Conservation (phyloP, 331 rosid species). For the Malus hybrid region DNA sequence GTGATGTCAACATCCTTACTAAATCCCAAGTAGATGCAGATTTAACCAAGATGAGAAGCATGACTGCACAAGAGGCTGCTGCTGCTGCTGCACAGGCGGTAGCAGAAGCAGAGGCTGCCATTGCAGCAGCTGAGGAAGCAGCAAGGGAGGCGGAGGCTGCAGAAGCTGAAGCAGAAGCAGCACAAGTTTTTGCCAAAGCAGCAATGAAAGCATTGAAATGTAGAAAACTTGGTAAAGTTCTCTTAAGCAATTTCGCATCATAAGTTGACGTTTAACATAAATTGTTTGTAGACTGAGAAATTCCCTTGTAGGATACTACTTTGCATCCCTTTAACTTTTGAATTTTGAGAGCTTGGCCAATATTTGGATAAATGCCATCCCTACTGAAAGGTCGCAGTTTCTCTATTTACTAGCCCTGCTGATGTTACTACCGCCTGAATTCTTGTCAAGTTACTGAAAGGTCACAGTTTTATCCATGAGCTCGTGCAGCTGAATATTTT, state of each 20-base stretch:
- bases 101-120: conserved; percentile 93
- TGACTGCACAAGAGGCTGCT: conserved; percentile 87
- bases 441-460: background rate
- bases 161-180: conserved; percentile 94
- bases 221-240: conserved; percentile 38
- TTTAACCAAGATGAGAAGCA: conserved; percentile 55
- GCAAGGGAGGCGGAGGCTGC: conserved; percentile 90
- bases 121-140: conserved; percentile 84
- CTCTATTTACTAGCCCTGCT: too few species aligned
- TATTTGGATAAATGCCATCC: background rate
- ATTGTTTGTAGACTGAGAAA: background rate
- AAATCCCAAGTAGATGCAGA: conserved; percentile 71
- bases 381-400: too few species aligned
- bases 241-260: background rate
- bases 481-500: background rate
- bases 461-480: background rate
- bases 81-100: conserved; percentile 89
- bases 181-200: conserved; percentile 87
- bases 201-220: conserved; percentile 77
- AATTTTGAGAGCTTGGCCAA: background rate
- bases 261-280: background rate
- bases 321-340: background rate
- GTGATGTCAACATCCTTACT: conserved; percentile 42
- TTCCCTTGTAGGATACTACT: background rate
- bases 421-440: too few species aligned